phyloP scores from a whole-genome alignment of 129 eudicot genomes.

The Solidago caesia region DNA sequence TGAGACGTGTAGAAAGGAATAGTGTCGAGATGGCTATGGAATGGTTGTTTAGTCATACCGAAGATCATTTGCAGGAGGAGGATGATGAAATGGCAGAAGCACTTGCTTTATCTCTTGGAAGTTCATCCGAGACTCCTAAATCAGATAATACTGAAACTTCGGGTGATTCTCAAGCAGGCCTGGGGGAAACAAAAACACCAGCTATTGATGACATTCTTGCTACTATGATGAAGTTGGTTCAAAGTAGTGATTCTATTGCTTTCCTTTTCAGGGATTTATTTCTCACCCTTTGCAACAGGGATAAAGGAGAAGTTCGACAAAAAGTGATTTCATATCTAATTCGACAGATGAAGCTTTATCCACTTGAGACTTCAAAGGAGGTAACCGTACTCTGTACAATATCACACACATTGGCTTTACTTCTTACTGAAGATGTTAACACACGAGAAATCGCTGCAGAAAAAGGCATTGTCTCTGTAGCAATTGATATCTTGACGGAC shows the following conservation, averaged over 20 bases:
- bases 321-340: not conserved
- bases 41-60: conserved; percentile 3
- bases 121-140: not conserved
- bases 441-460: conserved; percentile 6
- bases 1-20: not conserved
- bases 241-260: not conserved
- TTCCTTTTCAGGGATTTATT: not conserved
- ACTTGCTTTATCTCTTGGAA: conserved; percentile 13
- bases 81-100: conserved; percentile 11
- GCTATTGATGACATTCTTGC: not conserved
- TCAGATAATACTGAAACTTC: not conserved
- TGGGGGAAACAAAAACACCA: not conserved
- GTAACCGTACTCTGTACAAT: not conserved
- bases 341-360: conserved; percentile 9
- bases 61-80: not conserved
- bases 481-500: not conserved
- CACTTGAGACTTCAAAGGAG: not conserved
- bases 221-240: not conserved
- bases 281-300: not conserved
- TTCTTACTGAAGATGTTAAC: not conserved
- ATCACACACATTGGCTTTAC: not conserved
- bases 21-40: conserved; percentile 12
- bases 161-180: not conserved
- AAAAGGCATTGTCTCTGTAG: not conserved
- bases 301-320: not conserved